Evolutionary conservation across 2,329 filamentous ascomycete species (phyloP), one percentile per base, ranked within the genome.

Genomic region (Tympanopsis confertula): DNA sequence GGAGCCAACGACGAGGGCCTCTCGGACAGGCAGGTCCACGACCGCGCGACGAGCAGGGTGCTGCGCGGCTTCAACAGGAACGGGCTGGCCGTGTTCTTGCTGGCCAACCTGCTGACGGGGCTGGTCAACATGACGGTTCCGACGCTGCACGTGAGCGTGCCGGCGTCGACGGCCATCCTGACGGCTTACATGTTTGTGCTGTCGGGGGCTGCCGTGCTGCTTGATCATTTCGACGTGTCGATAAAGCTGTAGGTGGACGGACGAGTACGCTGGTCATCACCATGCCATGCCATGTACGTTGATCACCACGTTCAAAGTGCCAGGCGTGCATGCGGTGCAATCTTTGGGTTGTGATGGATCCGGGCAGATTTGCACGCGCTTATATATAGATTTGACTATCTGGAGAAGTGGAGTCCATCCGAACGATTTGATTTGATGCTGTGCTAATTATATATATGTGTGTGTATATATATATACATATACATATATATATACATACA

Each of bases 91-190:
- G 59, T 96, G 1, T 98, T 98, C 53, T 58, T 98, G 41, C 52
- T 88, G 26, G 88, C 91, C 2, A 98, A 98, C 53, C 59, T 98
- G 35, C 59, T 94, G 44, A 98, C 91, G 1, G 91, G 91, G 0
- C 53, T 86, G 13, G 81, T 96, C 38, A 98, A 98, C 55, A 67
- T 98, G 68, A 84, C 79, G 3, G 58, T 96, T 39, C 79, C 81
- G 28, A 98, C 91, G 3, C 60, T 96, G 45, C 72, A 89, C 53
- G 76, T 82, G 44, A 68, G 67, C 4, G 71, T 74, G 5, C 49
- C 70, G 3, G 56, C 63, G 39, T 75, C 87, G 0, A 85, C 94
- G 75, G 78, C 57, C 0, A 76, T 95, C 22, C 57, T 98, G 44
- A 58, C 86, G 17, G 73, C 57, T 4, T 96, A 96, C 57, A 79